Conservation (phyloP, 305 asterid genomes). For the Fraxinus ornus region DNA sequence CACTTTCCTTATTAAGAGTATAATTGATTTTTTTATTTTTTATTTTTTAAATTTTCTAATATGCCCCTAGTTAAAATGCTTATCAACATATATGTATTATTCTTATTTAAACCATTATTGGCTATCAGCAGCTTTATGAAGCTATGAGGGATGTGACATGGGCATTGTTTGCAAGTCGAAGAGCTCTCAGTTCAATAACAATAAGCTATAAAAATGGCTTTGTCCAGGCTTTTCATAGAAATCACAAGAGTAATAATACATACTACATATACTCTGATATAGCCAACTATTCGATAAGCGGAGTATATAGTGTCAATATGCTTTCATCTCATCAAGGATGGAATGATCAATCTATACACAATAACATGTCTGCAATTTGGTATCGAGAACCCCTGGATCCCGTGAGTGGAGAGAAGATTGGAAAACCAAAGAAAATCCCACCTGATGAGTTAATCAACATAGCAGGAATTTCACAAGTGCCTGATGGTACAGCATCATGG, state of each 20-base stretch:
- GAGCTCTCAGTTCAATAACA: slow-evolving; percentile 74
- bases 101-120: neutral
- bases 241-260: slow-evolving; percentile 66
- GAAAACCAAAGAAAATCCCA: slow-evolving; percentile 54
- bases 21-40: too few species aligned
- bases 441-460: slow-evolving; percentile 83
- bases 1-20: neutral
- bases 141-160: slow-evolving; percentile 86
- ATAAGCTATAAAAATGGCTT: slow-evolving; percentile 81
- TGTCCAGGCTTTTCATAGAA: slow-evolving; percentile 90
- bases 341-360: slow-evolving; percentile 75
- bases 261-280: slow-evolving; percentile 87
- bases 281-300: slow-evolving; percentile 63
- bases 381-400: slow-evolving; percentile 80
- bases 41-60: too few species aligned
- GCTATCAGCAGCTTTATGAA: slow-evolving; percentile 67
- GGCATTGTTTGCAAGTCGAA: slow-evolving; percentile 82
- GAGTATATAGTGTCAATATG: slow-evolving; percentile 36
- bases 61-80: neutral
- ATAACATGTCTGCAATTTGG: slow-evolving; percentile 79
- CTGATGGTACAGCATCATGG: slow-evolving; percentile 95
- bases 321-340: slow-evolving; percentile 64
- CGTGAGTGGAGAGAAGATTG: slow-evolving; percentile 56
- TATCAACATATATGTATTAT: neutral
- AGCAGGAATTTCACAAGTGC: slow-evolving; percentile 90